These are phyloP conservation scores for Avicennia marina DNA, from an alignment of 257 asterid species.

Conservation along the genomic window DNA sequence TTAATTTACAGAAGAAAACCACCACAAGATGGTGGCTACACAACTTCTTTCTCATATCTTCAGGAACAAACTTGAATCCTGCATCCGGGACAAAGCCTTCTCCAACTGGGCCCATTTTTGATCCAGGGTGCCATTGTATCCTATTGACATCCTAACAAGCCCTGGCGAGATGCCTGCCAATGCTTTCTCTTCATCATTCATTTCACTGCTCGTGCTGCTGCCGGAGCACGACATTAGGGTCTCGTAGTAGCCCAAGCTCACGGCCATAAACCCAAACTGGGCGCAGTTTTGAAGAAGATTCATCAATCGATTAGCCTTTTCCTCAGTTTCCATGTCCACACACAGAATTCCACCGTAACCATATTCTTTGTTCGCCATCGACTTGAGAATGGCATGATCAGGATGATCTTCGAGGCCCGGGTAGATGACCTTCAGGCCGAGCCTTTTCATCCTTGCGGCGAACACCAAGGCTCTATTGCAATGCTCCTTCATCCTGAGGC, in stretches of 20 bases:
- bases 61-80: conserved; percentile 27
- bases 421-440: conserved; percentile 72
- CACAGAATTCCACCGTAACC: conserved; percentile 85
- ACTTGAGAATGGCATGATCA: conserved; percentile 53
- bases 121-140: conserved; percentile 73
- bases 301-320: conserved; percentile 72
- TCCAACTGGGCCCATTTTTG: conserved; percentile 92
- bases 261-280: conserved; percentile 90
- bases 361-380: conserved; percentile 54
- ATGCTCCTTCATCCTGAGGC: conserved; percentile 87
- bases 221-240: conserved; percentile 96
- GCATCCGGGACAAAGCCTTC: conserved; percentile 59
- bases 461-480: conserved; percentile 60
- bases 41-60: too few species aligned
- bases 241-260: conserved; percentile 89
- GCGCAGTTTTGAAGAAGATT: conserved; percentile 58
- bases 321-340: conserved; percentile 86
- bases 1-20: too few species aligned
- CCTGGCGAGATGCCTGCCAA: conserved; percentile 89
- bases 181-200: conserved; percentile 62
- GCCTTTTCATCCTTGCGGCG: conserved; percentile 61
- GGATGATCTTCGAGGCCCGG: conserved; percentile 85
- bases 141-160: conserved; percentile 76
- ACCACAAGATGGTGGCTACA: too few species aligned
- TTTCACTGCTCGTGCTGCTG: conserved; percentile 88